Evolutionary conservation across 2,329 filamentous ascomycete genomes (phyloP), one percentile per base, ranked within the genome.

Genomic region (Cladosporium sp.): DNA sequence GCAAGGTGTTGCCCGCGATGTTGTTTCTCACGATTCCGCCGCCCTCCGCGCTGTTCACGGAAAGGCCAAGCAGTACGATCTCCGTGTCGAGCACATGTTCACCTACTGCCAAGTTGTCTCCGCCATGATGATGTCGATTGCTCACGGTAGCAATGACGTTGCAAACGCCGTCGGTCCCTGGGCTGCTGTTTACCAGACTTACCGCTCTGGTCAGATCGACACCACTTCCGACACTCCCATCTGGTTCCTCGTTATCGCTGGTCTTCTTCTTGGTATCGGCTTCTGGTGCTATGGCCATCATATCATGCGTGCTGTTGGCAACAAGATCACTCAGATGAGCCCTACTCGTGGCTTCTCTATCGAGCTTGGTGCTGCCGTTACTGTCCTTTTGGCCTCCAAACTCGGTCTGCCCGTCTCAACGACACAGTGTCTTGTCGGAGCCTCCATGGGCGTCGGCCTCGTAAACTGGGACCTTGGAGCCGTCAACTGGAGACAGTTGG

Each of bases 41-140:
- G 81, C 87, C 65, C 74, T 88, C 2, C 81, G 84, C 31, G 82
- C 82, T 65, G 80, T 86, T 21, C 67, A 68, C 40, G 62, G 44
- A 2, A 53, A 52, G 10, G 67, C 67, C 11, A 76, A 81, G 26
- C 85, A 87, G 72, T 89, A 84, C 75, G 84, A 88, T 71, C 87
- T 88, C 76, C 82, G 83, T 66, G 80, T 84, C 67, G 86, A 89
- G 76, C 85, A 85, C 77, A 81, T 84, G 14, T 90, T 88, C 78
- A 88, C 86, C 6, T 90, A 88, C 72, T 81, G 89, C 70, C 87
- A 89, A 76, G 74, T 90, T 67, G 76, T 89, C 66, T 89, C 88
- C n/a, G 89, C 89, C 65, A 89, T 87, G 78, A 90, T 88, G 66
- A 88, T 88, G 44, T 89, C 87, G 1, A 90, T 91, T 70, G 87